A percentile compares a stretch with the other conserved stretches of the same genome.
phyloP scores from a whole-genome alignment of 1,284 basidiomycete species.

The Anthracocystis setariae region DNA sequence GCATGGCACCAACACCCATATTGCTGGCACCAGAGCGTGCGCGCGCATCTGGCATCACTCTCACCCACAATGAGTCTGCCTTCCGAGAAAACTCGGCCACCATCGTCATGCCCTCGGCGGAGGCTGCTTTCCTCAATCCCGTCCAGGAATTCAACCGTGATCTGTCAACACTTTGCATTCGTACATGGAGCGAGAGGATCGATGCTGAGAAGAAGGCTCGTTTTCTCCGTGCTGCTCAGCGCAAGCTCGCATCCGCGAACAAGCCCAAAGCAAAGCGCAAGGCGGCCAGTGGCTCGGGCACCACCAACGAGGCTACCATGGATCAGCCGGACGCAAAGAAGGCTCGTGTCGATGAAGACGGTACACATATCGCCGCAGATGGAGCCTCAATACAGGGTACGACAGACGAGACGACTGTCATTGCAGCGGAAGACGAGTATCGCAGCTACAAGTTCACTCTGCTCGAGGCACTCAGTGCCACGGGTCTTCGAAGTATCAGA shows the following conservation, averaged over 20 bases:
- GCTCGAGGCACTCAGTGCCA: constrained; percentile 95
- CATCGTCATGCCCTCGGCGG: constrained; percentile 64
- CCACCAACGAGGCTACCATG: constrained; percentile 1
- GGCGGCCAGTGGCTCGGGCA: too few species aligned
- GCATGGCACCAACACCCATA: constrained; percentile 64
- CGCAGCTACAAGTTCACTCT: constrained; percentile 78
- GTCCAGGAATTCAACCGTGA: constrained; percentile 99
- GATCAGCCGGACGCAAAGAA: constrained; percentile 27
- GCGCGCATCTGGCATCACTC: constrained; percentile 55
- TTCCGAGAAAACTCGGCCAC: constrained; percentile 65
- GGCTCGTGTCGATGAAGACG: constrained; percentile 12
- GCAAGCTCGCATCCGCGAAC: constrained; percentile 24
- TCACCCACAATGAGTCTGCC: constrained; percentile 55
- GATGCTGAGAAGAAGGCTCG: constrained; percentile 76
- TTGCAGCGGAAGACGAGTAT: constrained; percentile 66
- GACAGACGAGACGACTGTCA: background rate
- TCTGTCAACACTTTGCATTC: constrained; percentile 87
- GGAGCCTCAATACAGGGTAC: background rate
- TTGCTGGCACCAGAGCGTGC: constrained; percentile 53
- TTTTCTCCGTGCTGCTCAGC: constrained; percentile 71
- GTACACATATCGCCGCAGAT: constrained; percentile 3
- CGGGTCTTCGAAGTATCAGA: constrained; percentile 92
- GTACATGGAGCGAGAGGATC: constrained; percentile 81
- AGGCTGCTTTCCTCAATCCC: constrained; percentile 85
- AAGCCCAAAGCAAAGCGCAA: constrained; percentile 51